phyloP scores from a whole-genome alignment of 805 yeast species.

The Cyberlindnera xylosilytica region DNA sequence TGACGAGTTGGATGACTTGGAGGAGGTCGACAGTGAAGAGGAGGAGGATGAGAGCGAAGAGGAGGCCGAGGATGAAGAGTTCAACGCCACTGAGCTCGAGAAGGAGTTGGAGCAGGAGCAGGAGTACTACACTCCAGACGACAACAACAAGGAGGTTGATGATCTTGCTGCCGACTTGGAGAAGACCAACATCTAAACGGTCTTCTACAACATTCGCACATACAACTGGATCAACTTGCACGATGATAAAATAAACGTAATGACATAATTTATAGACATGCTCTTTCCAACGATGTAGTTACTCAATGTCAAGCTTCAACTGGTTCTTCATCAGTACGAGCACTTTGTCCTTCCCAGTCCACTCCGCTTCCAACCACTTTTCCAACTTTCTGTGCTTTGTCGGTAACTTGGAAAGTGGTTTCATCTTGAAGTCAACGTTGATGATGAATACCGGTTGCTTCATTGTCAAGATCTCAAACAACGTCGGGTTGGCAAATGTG shows the following conservation, averaged over 20 bases:
- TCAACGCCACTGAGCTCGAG: conserved; percentile 29
- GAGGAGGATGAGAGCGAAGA: conserved; percentile 44
- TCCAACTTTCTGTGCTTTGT: conserved; percentile 54
- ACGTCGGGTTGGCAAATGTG: conserved; percentile 33
- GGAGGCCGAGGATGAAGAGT: conserved; percentile 37
- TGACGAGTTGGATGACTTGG: conserved; percentile 93
- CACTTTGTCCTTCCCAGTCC: conserved; percentile 67
- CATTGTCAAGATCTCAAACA: conserved; percentile 36
- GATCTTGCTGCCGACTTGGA: conserved; percentile 57
- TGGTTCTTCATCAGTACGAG: conserved; percentile 38
- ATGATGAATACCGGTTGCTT: conserved; percentile 29
- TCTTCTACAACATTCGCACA: not conserved
- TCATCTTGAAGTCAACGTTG: conserved; percentile 24
- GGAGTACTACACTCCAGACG: conserved; percentile 40
- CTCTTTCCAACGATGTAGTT: not conserved
- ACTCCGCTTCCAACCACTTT: conserved; percentile 70
- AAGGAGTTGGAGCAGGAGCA: conserved; percentile 39
- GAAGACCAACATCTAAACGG: conserved; percentile 42
- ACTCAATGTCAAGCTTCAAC: conserved; percentile 22
- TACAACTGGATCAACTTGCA: conserved; percentile 1
- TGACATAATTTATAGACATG: not conserved
- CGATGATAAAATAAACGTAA: not conserved
- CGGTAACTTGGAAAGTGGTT: conserved; percentile 47
- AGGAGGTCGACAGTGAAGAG: conserved; percentile 67
- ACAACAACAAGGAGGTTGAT: conserved; percentile 46